phyloP scores from a whole-genome alignment of 106 monocot genomes.

The Apostasia shenzhenica region DNA sequence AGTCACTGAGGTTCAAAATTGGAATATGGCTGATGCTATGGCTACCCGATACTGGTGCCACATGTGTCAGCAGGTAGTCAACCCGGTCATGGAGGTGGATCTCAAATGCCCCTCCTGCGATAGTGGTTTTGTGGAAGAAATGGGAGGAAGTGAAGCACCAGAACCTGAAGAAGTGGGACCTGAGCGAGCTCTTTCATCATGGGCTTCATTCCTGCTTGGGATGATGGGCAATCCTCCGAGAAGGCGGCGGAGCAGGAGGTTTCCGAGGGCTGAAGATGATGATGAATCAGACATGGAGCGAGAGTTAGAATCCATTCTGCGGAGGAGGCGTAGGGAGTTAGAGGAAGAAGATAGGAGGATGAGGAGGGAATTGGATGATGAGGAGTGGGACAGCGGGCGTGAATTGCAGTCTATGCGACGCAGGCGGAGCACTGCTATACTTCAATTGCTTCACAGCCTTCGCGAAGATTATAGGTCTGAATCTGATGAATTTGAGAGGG shows the following conservation, averaged over 20 bases:
- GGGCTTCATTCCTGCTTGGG: slow-evolving; percentile 18
- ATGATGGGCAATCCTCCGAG: slow-evolving; percentile 9
- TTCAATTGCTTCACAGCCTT: slow-evolving; percentile 11
- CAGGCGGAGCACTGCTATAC: slow-evolving; percentile 1
- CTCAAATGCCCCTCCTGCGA: slow-evolving; percentile 41
- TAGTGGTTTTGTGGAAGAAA: slow-evolving; percentile 28
- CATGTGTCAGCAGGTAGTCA: slow-evolving; percentile 28
- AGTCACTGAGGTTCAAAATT: not conserved
- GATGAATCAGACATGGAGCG: not conserved
- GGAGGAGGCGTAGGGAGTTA: not conserved
- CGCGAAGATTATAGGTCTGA: not conserved
- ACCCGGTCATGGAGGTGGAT: slow-evolving; percentile 28
- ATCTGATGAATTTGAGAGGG: not conserved
- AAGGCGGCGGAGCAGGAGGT: slow-evolving; percentile 1
- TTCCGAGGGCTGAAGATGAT: not conserved
- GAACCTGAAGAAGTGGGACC: not conserved
- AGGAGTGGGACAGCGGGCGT: no score
- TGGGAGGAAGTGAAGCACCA: not conserved
- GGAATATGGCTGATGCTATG: slow-evolving; percentile 9
- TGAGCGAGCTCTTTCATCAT: slow-evolving; percentile 12
- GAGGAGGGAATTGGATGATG: no score
- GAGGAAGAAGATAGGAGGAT: no score
- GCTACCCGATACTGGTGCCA: slow-evolving; percentile 33
- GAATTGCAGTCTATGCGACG: no score
- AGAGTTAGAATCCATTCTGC: not conserved